A percentile compares a stretch with the other conserved stretches of the same genome.
phyloP scores from a whole-genome alignment of 768 basidiomycete species.

The Naganishia antarctica region DNA sequence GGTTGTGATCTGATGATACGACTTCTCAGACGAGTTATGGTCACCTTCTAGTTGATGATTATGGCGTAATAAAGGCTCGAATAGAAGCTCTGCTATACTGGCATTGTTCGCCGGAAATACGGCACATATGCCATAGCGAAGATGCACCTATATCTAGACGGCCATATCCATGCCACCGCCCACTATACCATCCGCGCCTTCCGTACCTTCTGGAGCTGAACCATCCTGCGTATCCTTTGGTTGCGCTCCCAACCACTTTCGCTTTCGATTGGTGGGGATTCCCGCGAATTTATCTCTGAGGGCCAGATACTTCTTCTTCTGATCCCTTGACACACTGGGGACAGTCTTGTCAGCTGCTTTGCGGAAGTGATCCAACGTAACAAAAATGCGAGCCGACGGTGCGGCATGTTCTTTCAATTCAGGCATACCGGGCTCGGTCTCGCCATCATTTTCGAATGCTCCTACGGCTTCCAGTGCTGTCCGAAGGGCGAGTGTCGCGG shows the following conservation, averaged over 20 bases:
- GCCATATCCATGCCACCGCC: slow-evolving; percentile 2
- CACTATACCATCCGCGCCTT: not conserved
- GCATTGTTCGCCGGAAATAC: too few relatives aligned
- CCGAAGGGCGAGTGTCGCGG: slow-evolving; percentile 76
- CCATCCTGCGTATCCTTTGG: not conserved
- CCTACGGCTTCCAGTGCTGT: slow-evolving; percentile 58
- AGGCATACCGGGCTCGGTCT: slow-evolving; percentile 30
- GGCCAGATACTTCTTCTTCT: slow-evolving; percentile 75
- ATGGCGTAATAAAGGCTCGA: too few relatives aligned
- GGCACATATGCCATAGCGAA: too few relatives aligned
- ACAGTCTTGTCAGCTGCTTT: slow-evolving; percentile 71
- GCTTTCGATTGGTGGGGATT: slow-evolving; percentile 48
- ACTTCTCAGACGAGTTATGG: not conserved
- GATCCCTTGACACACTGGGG: slow-evolving; percentile 76
- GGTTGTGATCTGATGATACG: too few relatives aligned
- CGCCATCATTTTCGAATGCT: slow-evolving; percentile 56
- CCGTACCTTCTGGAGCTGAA: not conserved
- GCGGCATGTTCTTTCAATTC: slow-evolving; percentile 19
- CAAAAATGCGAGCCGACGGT: slow-evolving; percentile 49
- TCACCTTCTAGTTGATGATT: too few relatives aligned
- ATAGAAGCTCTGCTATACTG: too few relatives aligned
- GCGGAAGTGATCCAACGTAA: slow-evolving; percentile 65
- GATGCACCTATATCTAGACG: not conserved
- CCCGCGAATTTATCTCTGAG: slow-evolving; percentile 80
- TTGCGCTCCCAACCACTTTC: slow-evolving; percentile 6